phyloP scores from a whole-genome alignment of 495 filamentous ascomycete genomes.

The Lasiosphaeria hispida region DNA sequence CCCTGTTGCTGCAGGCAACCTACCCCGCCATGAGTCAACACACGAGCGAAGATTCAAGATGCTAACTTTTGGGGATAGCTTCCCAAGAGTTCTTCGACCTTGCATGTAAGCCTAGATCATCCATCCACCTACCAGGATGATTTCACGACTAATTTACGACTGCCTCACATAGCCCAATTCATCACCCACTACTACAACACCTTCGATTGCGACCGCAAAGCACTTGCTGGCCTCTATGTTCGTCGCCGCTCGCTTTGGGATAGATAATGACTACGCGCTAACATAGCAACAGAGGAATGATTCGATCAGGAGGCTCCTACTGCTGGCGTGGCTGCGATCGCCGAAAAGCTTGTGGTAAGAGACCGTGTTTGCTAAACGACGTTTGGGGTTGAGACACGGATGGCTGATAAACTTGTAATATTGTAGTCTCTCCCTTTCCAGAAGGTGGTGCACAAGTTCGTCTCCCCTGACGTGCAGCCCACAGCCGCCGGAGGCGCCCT shows the following conservation, averaged over 20 bases:
- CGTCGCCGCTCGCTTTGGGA: constrained; percentile 22
- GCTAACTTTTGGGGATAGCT: no score
- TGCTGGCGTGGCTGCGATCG: constrained; percentile 60
- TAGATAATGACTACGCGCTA: neutral
- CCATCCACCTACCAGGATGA: neutral
- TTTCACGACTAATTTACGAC: neutral
- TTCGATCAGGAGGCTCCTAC: constrained; percentile 95
- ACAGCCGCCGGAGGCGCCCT: constrained; percentile 62
- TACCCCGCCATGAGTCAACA: no score
- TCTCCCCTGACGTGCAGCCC: constrained; percentile 76
- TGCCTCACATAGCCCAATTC: constrained; percentile 69
- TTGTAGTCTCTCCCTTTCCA: constrained; percentile 72
- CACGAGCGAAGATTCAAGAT: no score
- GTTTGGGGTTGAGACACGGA: neutral
- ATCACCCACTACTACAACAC: constrained; percentile 83
- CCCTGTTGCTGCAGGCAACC: no score
- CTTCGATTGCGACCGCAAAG: constrained; percentile 66
- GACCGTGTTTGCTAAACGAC: neutral
- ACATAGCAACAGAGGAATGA: constrained; percentile 59
- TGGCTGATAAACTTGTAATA: constrained; percentile 10
- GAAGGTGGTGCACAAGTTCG: constrained; percentile 68
- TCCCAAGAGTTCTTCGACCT: no score
- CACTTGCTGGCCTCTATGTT: constrained; percentile 76
- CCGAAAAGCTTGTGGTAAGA: constrained; percentile 72
- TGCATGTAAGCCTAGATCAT: neutral